These are phyloP conservation scores for Penicillium oxalicum DNA, from an alignment of 2,329 filamentous ascomycete genomes.

Conservation along the genomic window DNA sequence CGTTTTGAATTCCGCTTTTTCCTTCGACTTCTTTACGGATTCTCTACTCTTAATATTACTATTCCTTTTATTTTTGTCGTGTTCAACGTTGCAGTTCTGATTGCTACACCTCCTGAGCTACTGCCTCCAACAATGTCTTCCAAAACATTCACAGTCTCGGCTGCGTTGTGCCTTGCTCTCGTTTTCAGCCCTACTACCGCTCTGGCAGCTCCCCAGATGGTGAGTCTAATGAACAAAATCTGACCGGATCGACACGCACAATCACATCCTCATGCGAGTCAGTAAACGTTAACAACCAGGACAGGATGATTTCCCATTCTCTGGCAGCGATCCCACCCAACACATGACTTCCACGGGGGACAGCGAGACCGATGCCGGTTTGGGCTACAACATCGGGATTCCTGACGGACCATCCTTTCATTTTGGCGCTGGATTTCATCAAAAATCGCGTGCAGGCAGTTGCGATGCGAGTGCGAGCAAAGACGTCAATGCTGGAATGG, in stretches of 20 bases:
- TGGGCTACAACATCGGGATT: conserved; percentile 17
- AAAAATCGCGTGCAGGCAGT: conserved; percentile 11
- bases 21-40: too few species aligned
- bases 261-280: too few species aligned
- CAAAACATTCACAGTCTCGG: conserved; percentile 22
- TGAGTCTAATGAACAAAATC: conserved; percentile 11
- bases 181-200: conserved; percentile 24
- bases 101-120: conserved; percentile 5
- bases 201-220: conserved; percentile 25
- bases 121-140: conserved; percentile 20
- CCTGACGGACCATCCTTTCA: conserved; percentile 24
- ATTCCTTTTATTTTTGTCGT: too few species aligned
- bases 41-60: too few species aligned
- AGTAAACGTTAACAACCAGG: too few species aligned
- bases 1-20: background rate
- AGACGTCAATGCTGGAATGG: conserved; percentile 11
- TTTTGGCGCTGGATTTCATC: conserved; percentile 16
- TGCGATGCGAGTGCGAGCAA: conserved; percentile 12
- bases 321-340: conserved; percentile 4
- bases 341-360: conserved; percentile 10
- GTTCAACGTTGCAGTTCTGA: too few species aligned
- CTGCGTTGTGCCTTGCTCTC: conserved; percentile 28
- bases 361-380: conserved; percentile 16
- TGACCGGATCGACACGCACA: conserved; percentile 3
- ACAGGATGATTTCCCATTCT: conserved; percentile 10